Conservation (phyloP, 1,284 basidiomycete genomes). For the Leccinum pachyderme region DNA sequence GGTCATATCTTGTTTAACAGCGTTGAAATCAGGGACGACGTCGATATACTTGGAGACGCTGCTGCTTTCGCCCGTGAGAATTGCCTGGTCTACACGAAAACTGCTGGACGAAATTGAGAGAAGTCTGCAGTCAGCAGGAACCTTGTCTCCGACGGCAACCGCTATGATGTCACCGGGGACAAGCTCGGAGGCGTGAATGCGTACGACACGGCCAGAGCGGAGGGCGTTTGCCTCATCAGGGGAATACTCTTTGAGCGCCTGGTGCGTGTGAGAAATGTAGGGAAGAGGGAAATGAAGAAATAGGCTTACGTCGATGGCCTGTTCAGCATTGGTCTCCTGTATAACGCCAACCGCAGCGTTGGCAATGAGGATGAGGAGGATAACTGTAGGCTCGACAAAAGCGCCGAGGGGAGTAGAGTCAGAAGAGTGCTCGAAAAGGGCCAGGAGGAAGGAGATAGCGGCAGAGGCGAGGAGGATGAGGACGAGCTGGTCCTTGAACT, state of each 20-base stretch:
- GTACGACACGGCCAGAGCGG: constrained; percentile 67
- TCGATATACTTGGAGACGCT: constrained; percentile 81
- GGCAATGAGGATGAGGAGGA: constrained; percentile 89
- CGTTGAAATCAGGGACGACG: constrained; percentile 64
- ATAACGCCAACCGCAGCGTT: constrained; percentile 94
- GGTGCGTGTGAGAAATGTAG: constrained; percentile 9
- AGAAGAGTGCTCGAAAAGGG: constrained; percentile 75
- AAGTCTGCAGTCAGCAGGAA: constrained; percentile 91
- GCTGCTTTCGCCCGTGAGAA: constrained; percentile 89
- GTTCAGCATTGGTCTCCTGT: constrained; percentile 93
- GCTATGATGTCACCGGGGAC: constrained; percentile 93
- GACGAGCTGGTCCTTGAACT: constrained; percentile 97
- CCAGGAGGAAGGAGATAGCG: constrained; percentile 86
- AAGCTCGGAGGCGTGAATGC: constrained; percentile 81
- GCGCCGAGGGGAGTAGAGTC: constrained; percentile 72
- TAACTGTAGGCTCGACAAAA: constrained; percentile 92
- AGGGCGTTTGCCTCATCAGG: constrained; percentile 93
- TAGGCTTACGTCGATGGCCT: constrained; percentile 85
- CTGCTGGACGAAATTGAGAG: constrained; percentile 88
- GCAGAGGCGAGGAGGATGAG: constrained; percentile 92
- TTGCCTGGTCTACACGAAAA: constrained; percentile 92
- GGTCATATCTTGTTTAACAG: constrained; percentile 95
- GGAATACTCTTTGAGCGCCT: constrained; percentile 94
- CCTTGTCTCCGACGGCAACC: constrained; percentile 89
- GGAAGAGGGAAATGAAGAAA: neutral